Base-by-base conservation (phyloP, 2,329 filamentous ascomycete genomes). In the Epichloe scottii region DNA sequence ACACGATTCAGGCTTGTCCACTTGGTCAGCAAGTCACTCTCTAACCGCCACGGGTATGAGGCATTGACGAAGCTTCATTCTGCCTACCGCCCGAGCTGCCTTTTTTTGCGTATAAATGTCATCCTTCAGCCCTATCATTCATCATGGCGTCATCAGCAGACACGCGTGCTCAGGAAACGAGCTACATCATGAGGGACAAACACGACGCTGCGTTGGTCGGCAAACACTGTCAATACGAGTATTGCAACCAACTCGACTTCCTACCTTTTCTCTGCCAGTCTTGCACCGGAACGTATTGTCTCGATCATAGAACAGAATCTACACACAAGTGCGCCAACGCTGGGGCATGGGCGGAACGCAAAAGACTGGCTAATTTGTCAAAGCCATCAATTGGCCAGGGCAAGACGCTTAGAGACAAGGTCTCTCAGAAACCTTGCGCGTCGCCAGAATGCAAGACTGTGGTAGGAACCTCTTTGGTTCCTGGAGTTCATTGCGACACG, bases 221-320 rank as follows among this genome's bases (percentile, higher is more conserved):
- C 68, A 81, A 81, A 55, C 90, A 96, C 73, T 98, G 93, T 77
- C 82, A 96, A 67, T 84, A 87, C 69, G 75, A 85, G 57, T 94
- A 89, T 75, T 98, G 93, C 75, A 85, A 90, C 65, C 87, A 93
- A 64, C 86, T 97, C 54, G 93, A 97, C 70, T 97, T 98, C 68
- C 81, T 98, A 4, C 93, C 93, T 4, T 97, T 97, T 68, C 78
- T 82, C 63, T 98, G 93, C 72, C 87, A 94, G 65, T 93, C 87
- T 59, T 98, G 93, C 71, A 78, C 67, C 56, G 78, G 80, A 53
- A 91, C 85, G 15, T 98, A 83, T 72, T 98, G 94, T 67, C 85
- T 95, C 58, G 91, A 97, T 64, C 93, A 98, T 74, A 87, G 91
- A 51, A 85, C 82, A 61, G 91, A 97, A 71, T 79, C 81, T 19